These are phyloP conservation scores for Bigelowiella natans DNA, from an alignment of 78 protist genomes.

Conservation along the genomic window DNA sequence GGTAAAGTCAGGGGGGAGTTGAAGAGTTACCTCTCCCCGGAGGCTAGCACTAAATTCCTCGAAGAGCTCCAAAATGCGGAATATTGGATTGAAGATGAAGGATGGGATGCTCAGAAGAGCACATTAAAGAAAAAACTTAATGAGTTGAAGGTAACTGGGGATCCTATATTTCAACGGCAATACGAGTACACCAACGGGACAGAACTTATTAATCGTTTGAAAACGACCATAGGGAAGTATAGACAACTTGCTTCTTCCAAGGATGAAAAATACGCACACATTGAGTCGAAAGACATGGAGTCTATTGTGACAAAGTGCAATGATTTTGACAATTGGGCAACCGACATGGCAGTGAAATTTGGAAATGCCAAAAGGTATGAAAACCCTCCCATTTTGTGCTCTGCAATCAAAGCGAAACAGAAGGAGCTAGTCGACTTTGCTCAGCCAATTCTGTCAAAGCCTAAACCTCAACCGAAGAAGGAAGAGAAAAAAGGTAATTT, in stretches of 20 bases:
- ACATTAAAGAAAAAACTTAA: background rate
- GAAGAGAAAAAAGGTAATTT: background rate
- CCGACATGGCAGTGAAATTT: background rate
- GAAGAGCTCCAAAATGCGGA: background rate
- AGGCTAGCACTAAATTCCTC: background rate
- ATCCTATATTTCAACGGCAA: background rate
- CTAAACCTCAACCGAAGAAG: background rate
- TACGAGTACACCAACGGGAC: background rate
- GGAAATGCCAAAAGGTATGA: background rate
- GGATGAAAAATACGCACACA: slow-evolving; percentile 7
- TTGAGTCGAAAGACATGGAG: background rate
- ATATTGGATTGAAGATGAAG: background rate
- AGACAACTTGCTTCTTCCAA: background rate
- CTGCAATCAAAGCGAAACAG: background rate
- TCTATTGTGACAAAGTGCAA: background rate
- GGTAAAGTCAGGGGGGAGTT: background rate
- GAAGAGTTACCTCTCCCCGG: background rate
- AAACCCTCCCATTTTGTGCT: background rate
- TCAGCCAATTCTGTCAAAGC: background rate
- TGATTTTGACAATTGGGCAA: background rate
- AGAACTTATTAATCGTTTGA: background rate
- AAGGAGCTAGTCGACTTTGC: background rate
- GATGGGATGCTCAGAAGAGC: background rate
- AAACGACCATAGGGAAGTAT: background rate
- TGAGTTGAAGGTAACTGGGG: background rate